Evolutionary conservation across 1,139 yeast genomes (phyloP), one percentile per base, ranked within the genome.

Genomic region (Cylindricascospora bacillispora): DNA sequence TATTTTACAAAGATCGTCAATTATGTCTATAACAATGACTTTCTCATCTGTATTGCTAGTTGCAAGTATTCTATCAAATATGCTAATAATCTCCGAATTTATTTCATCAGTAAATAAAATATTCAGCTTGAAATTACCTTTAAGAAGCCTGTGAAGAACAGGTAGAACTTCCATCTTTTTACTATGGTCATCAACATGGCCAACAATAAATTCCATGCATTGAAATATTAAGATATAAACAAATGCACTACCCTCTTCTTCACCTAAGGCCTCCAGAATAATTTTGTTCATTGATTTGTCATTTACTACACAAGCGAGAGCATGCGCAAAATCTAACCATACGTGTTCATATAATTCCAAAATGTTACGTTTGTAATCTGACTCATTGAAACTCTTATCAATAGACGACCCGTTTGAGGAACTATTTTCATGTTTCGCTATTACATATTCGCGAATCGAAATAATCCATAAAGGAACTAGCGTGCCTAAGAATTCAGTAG

Each of bases 201-300:
- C 67, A 12, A 77, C 67, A 37, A 83, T 61, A 0, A 80, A 70
- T 45, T 82, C 94, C 33, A 83, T 65, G 50, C 95, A 82, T 41
- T 82, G 80, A 23, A 94, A 82, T 57, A 80, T 81, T 28, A 86
- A 54, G 16, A 85, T 78, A 49, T 81, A 81, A 54, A 80, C 76
- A 43, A 85, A 81, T 31, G 81, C 77, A 3, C 73, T 70, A 0
- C 76, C 65, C 42, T 82, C 93, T 15, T 54, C 59, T 16, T 66
- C 57, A 15, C 36, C 37, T 15, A 52, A 30, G 20, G 56, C 73
- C 41, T 44, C 70, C 37, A 39, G 57, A 40, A 54, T 57, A 43
- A 28, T 73, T n/a, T n/a, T n/a, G n/a, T n/a, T n/a, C n/a, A n/a
- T n/a, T n/a, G n/a, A n/a, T n/a, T n/a, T n/a, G n/a, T n/a, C n/a